Base-by-base conservation (phyloP, 371 early-diverging fungal species). In the Mortierella sp. region DNA sequence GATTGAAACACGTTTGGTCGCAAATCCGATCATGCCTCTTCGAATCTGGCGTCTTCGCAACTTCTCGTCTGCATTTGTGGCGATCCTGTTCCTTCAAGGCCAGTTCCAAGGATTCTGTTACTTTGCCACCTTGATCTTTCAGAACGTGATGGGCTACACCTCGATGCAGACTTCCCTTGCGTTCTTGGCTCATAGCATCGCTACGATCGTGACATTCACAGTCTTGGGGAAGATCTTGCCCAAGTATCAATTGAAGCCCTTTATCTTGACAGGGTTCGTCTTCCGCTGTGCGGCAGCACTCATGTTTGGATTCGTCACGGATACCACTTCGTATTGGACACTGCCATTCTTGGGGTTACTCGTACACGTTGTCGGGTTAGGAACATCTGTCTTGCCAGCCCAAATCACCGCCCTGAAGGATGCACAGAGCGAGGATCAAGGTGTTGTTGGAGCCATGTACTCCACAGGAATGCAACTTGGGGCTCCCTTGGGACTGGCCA, bases 361-460 rank as follows among this genome's bases (percentile, higher is more conserved):
- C 13, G 52, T 73, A 5, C 67, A 67, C 47, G 73, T 67, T 5
- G n/a, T 64, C 42, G 72, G 72, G 3, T 16, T 72, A 8, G 72
- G 72, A 0, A 65, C 62, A 1, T 61, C 61, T 0, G 18, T 66
- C 23, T n/a, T 72, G 18, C 72, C 72, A 7, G 62, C 62, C 19
- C 72, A 72, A 59, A 73, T 73, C 41, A 67, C 59, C 0, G 67
- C 73, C 0, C 34, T 73, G 27, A 64, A 63, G 47, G 73, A 73
- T 52, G 73, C 68, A 10, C 28, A 54, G 42, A 67, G 63, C 43
- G 73, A 73, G 42, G 68, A 73, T 18, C 73, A 73, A 34, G 73
- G 73, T 24, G 68, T 73, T 2, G 68, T 73, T 46, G 73, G 73
- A 10, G 67, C 73, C 0, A 34, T 72, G 51, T 72, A 66, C 54